These are phyloP conservation scores for Cladophialophora carrionii DNA, from an alignment of 2,329 filamentous ascomycete species.

Conservation along the genomic window DNA sequence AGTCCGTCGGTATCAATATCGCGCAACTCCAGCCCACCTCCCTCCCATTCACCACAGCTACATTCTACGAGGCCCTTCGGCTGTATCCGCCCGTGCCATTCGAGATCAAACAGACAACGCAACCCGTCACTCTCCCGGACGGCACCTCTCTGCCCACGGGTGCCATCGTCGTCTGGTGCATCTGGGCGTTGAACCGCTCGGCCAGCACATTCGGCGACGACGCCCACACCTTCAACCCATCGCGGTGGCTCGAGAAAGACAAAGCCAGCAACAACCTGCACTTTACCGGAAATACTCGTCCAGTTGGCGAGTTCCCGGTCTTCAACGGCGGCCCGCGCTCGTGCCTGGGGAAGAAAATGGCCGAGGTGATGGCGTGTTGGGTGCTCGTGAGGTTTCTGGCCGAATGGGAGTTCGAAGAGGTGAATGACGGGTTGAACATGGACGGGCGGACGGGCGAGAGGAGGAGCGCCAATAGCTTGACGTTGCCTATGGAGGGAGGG, in stretches of 20 bases:
- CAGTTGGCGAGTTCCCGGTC: slow-evolving; percentile 63
- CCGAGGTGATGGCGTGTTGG: slow-evolving; percentile 62
- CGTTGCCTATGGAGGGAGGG: slow-evolving; percentile 66
- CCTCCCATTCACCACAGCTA: slow-evolving; percentile 62
- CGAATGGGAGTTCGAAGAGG: slow-evolving; percentile 56
- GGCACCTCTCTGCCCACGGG: slow-evolving; percentile 54
- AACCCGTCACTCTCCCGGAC: slow-evolving; percentile 53
- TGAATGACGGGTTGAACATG: slow-evolving; percentile 16
- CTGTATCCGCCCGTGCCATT: slow-evolving; percentile 68
- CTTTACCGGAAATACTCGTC: slow-evolving; percentile 24
- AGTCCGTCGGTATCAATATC: slow-evolving; percentile 23
- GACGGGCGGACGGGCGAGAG: slow-evolving; percentile 45
- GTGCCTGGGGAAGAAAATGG: slow-evolving; percentile 68
- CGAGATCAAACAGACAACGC: slow-evolving; percentile 64
- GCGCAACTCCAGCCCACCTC: slow-evolving; percentile 48
- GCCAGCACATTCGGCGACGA: slow-evolving; percentile 60
- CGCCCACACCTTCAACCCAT: slow-evolving; percentile 60
- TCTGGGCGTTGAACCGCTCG: slow-evolving; percentile 67
- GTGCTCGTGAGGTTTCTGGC: slow-evolving; percentile 56
- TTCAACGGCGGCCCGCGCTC: slow-evolving; percentile 67
- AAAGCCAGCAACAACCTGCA: slow-evolving; percentile 32
- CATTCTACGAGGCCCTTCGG: slow-evolving; percentile 64
- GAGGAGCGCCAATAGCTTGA: slow-evolving; percentile 64
- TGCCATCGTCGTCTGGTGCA: slow-evolving; percentile 64
- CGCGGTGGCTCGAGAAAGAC: slow-evolving; percentile 52